Evolutionary conservation across 75 land plant species (phyloP), one percentile per base, ranked within the genome.

Genomic region (Sequoiadendron giganteum): DNA sequence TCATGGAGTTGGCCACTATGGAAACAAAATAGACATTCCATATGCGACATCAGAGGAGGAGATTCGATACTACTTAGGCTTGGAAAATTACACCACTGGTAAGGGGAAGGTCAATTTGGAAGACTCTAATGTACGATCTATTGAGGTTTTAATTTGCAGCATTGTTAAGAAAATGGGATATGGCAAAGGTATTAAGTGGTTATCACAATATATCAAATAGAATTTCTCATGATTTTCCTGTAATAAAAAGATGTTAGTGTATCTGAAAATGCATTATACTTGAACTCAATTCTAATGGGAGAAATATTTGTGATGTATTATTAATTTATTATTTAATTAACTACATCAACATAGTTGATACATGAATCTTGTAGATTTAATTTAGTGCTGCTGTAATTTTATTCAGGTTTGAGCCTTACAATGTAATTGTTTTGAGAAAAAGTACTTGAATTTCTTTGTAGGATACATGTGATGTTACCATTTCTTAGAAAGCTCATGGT

Each of bases 101-200:
- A 95, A 95, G 89, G 96, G 95, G 3, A 95, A 93, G 75, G 96
- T 93, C 14, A 92, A 90, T 88, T 87, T 95, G 47, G 91, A 21
- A 14, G 92, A 94, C 54, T 91, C 94, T 32, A 92, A 93, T 77
- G 91, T 95, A 36, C 90, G 95, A 13, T 92, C 96, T 32, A 94
- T 95, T 65, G 96, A 95, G 88, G 92, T 95, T 40, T 95, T 94
- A 93, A 95, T 95, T 96, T 95, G 96, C 89, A 94, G 92, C 87
- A 91, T 95, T 87, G 96, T 95, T 19, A 89, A 96, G 68, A 95
- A 95, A 88, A 95, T 93, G 96, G 96, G 96, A 3, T 95, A 95
- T 89, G 96, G 94, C 8, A 92, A 93, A 18, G 94, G 94, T 52
- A 85, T 93, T 91, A 95, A 91, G 92, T 95, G 96, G 96, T 49